A percentile compares a stretch with the other conserved stretches of the same genome.
These are phyloP conservation scores for Lactarius trivialis DNA, from an alignment of 768 basidiomycete genomes.

Conservation along the genomic window DNA sequence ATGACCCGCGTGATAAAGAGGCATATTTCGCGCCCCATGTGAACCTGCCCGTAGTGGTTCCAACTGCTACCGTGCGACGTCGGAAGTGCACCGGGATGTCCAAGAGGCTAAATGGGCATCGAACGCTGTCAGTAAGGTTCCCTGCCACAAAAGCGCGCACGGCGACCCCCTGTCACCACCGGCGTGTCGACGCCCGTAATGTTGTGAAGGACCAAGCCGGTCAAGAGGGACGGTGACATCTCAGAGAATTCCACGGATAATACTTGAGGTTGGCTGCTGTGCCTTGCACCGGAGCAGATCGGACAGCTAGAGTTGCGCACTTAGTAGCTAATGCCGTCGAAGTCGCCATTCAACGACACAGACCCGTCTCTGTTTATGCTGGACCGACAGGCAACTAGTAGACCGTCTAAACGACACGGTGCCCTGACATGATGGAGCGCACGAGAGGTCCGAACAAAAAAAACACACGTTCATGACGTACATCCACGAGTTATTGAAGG, in stretches of 20 bases:
- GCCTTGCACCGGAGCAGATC: background rate
- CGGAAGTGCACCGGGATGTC: no score
- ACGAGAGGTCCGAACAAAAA: no score
- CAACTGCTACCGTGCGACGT: no score
- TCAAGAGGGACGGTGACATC: no score
- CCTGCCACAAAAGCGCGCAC: no score
- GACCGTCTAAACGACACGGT: background rate
- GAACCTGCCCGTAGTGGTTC: background rate
- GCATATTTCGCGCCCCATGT: background rate
- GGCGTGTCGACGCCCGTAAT: background rate
- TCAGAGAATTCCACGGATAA: no score
- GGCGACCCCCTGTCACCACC: background rate
- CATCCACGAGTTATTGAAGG: no score
- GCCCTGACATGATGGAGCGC: no score
- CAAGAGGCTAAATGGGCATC: background rate
- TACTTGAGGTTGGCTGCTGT: no score
- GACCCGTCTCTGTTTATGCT: background rate
- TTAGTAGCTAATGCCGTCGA: background rate
- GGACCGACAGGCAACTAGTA: background rate
- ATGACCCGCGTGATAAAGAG: background rate
- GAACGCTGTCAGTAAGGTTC: no score
- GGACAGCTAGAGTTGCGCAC: background rate
- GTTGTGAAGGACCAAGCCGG: no score
- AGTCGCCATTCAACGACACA: background rate
- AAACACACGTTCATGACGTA: no score